Evolutionary conservation across 345 rosid species (phyloP).

Genomic region (Linum tenue): DNA sequence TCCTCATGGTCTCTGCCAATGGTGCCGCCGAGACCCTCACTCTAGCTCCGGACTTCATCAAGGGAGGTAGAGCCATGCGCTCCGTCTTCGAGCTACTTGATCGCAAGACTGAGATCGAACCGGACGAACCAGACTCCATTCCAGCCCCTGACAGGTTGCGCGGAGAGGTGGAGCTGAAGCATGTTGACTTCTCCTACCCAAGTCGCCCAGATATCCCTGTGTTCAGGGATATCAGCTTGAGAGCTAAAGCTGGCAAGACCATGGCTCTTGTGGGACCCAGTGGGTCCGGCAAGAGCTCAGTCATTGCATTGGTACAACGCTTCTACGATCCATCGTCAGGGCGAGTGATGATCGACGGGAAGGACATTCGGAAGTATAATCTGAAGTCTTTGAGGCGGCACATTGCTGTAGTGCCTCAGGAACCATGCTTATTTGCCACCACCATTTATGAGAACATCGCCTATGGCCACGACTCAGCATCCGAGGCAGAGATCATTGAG

Average conservation of each 20-base stretch:
- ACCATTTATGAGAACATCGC: not conserved
- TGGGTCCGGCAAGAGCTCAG: constrained; percentile 66
- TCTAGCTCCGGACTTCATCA: constrained; percentile 56
- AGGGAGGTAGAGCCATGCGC: constrained; percentile 41
- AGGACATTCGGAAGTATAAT: constrained; percentile 41
- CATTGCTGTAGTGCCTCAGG: constrained; percentile 57
- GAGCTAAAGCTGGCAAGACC: constrained; percentile 43
- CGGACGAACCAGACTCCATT: constrained; percentile 31
- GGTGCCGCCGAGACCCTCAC: constrained; percentile 63
- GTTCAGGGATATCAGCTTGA: constrained; percentile 33
- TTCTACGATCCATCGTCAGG: constrained; percentile 58
- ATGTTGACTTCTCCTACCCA: constrained; percentile 58
- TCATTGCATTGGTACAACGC: constrained; percentile 47
- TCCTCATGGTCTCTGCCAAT: constrained; percentile 56
- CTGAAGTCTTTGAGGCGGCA: constrained; percentile 50
- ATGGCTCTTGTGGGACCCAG: constrained; percentile 61
- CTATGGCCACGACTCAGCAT: not conserved
- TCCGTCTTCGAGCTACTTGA: constrained; percentile 36
- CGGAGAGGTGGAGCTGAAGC: constrained; percentile 27
- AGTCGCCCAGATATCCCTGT: constrained; percentile 40
- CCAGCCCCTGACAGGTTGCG: too few relatives aligned
- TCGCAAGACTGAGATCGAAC: constrained; percentile 42
- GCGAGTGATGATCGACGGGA: constrained; percentile 40
- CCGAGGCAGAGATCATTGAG: not conserved
- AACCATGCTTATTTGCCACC: constrained; percentile 27